phyloP scores from a whole-genome alignment of 2,329 filamentous ascomycete genomes.

The Microdochium trichocladiopsis region DNA sequence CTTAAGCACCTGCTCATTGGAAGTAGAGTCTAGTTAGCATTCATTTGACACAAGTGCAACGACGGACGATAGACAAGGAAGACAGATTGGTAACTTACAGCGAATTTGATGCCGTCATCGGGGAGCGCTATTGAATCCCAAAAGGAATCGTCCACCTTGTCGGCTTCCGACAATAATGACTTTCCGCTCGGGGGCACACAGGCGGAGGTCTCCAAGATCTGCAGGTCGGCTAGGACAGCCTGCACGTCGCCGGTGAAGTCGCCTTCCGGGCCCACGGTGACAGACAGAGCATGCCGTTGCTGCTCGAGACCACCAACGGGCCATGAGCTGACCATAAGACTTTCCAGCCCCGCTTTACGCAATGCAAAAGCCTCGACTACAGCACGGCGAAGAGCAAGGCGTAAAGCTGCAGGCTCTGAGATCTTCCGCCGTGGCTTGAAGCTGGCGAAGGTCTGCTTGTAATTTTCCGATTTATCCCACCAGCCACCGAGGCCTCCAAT shows the following conservation, averaged over 20 bases:
- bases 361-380: slow-evolving; percentile 44
- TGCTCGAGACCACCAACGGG: slow-evolving; percentile 20
- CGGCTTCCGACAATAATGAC: not conserved
- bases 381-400: slow-evolving; percentile 41
- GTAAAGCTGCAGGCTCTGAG: slow-evolving; percentile 34
- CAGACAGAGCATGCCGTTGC: slow-evolving; percentile 26
- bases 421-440: slow-evolving; percentile 34
- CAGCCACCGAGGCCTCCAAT: slow-evolving; percentile 39
- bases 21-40: too few species aligned
- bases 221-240: slow-evolving; percentile 16
- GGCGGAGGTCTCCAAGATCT: not conserved
- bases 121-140: slow-evolving; percentile 54
- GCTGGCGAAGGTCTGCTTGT: slow-evolving; percentile 35
- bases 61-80: not conserved
- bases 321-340: slow-evolving; percentile 13
- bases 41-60: not conserved
- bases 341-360: slow-evolving; percentile 20
- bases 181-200: not conserved
- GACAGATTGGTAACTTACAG: slow-evolving; percentile 44
- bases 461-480: slow-evolving; percentile 49
- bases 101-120: slow-evolving; percentile 61
- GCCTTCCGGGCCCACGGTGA: slow-evolving; percentile 31
- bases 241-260: slow-evolving; percentile 28
- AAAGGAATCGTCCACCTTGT: slow-evolving; percentile 13
- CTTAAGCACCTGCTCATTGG: slow-evolving; percentile 76